Conservation (phyloP, 129 eudicot genomes). For the Flaveria trinervia region DNA sequence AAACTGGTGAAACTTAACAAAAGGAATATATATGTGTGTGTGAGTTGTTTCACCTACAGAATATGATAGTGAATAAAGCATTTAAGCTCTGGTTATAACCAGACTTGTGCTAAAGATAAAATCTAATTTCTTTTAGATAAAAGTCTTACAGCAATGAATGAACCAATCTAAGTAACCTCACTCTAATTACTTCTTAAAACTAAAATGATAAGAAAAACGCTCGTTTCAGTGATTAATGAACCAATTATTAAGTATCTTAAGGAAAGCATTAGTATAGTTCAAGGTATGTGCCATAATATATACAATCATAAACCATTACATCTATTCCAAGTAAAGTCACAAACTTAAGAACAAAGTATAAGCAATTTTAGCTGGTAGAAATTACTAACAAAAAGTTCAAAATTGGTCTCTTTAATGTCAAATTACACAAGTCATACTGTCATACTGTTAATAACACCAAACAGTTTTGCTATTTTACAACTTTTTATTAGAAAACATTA, state of each 20-base stretch:
- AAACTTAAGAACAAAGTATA: background rate
- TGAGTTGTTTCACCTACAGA: no score
- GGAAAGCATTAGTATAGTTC: background rate
- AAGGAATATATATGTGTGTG: no score
- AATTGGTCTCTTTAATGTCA: background rate
- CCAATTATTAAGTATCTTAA: background rate
- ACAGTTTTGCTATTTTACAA: background rate
- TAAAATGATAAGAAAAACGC: background rate
- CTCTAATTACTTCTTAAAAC: background rate
- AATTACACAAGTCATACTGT: background rate
- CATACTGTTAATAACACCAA: background rate
- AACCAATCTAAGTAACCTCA: slow-evolving; percentile 14
- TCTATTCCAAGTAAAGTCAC: background rate
- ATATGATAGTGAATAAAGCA: no score
- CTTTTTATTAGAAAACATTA: background rate
- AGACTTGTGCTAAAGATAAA: no score
- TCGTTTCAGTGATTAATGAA: background rate
- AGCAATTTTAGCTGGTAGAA: background rate
- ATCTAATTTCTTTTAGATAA: background rate
- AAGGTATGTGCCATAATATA: background rate
- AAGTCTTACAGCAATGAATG: slow-evolving; percentile 10
- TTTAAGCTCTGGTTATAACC: no score
- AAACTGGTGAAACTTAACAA: no score
- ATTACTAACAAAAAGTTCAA: background rate
- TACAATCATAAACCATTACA: background rate